Conservation (phyloP, 345 rosid genomes). For the Cardamine resedifolia region DNA sequence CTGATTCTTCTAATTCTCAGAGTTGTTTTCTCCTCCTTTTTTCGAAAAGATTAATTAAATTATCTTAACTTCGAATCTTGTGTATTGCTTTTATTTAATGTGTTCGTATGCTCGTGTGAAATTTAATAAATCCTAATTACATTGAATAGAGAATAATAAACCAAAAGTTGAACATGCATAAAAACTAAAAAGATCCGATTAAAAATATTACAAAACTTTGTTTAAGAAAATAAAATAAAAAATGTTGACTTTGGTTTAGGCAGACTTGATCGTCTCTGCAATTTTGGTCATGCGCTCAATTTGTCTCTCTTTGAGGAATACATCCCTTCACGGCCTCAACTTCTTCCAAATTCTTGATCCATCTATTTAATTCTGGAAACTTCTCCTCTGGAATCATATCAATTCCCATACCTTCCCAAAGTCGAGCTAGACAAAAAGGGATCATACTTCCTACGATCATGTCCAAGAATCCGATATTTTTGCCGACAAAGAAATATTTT, state of each 20-base stretch:
- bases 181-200: too few species aligned
- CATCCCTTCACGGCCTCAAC: slow-evolving; percentile 27
- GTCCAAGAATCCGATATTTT: slow-evolving; percentile 35
- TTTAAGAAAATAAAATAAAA: too few species aligned
- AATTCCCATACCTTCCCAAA: slow-evolving; percentile 30
- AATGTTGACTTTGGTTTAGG: background rate
- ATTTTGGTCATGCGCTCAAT: slow-evolving; percentile 20
- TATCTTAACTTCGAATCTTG: too few species aligned
- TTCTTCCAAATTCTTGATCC: slow-evolving; percentile 33
- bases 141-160: too few species aligned
- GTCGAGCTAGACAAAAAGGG: slow-evolving; percentile 23
- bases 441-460: slow-evolving; percentile 30
- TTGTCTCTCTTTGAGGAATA: slow-evolving; percentile 38
- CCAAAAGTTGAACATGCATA: too few species aligned
- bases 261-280: background rate
- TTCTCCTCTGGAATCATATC: slow-evolving; percentile 34
- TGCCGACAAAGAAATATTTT: slow-evolving; percentile 40
- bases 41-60: too few species aligned
- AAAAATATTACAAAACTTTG: too few species aligned
- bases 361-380: slow-evolving; percentile 26
- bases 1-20: too few species aligned
- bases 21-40: too few species aligned
- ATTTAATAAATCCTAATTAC: too few species aligned
- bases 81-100: too few species aligned
- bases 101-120: too few species aligned